Evolutionary conservation across 2,329 filamentous ascomycete species (phyloP).

Genomic region (Samsoniella hepiali): DNA sequence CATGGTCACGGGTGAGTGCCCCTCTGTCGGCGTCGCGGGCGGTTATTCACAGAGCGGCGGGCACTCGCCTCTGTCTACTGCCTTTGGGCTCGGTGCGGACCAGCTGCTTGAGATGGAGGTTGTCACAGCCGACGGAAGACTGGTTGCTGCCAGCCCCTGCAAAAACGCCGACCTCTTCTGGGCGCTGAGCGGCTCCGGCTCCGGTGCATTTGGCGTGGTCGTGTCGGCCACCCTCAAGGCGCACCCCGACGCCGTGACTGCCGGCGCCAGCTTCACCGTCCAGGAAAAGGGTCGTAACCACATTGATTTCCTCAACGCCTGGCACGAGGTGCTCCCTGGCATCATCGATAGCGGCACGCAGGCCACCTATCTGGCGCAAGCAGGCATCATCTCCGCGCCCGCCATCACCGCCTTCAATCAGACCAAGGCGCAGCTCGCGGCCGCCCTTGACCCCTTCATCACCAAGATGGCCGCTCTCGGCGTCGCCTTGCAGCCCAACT

Average conservation of each 20-base stretch:
- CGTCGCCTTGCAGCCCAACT: constrained; percentile 21
- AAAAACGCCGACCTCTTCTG: constrained; percentile 55
- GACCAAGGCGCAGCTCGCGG: constrained; percentile 35
- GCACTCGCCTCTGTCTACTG: constrained; percentile 46
- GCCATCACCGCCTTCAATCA: constrained; percentile 46
- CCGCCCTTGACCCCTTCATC: constrained; percentile 42
- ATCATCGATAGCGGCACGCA: constrained; percentile 48
- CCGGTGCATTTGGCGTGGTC: constrained; percentile 52
- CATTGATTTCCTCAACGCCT: constrained; percentile 22
- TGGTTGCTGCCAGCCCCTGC: constrained; percentile 41
- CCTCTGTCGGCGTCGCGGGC: constrained; percentile 50
- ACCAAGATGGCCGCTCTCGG: constrained; percentile 22
- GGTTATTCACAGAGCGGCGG: constrained; percentile 58
- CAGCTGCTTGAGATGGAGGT: constrained; percentile 51
- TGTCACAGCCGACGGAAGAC: constrained; percentile 43
- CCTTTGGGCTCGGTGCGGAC: constrained; percentile 54
- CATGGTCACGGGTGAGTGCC: constrained; percentile 45
- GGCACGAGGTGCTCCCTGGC: constrained; percentile 22
- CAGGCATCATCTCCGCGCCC: constrained; percentile 40
- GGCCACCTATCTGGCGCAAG: constrained; percentile 43
- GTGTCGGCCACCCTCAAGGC: constrained; percentile 1
- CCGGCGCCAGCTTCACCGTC: constrained; percentile 11
- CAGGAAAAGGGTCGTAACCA: neutral
- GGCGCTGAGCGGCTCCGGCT: constrained; percentile 55
- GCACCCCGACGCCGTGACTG: neutral